Percentiles rank a stretch among this genome's conserved stretches.
Conservation (phyloP, 1,284 basidiomycete genomes). For the Heterobasidion occidentale region DNA sequence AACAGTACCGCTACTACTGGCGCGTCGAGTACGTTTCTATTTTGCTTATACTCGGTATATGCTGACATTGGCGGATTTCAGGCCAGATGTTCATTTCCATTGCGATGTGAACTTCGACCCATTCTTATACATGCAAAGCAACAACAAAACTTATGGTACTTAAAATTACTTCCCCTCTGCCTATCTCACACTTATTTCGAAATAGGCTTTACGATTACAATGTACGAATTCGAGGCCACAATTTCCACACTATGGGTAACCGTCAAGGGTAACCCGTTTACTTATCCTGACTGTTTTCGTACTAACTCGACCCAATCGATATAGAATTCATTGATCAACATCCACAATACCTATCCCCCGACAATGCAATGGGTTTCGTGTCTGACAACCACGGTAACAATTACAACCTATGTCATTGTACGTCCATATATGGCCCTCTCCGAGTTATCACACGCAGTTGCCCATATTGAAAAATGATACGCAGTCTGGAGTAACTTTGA, state of each 20-base stretch:
- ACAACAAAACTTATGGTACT: constrained; percentile 61
- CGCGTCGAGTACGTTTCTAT: constrained; percentile 42
- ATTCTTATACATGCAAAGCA: constrained; percentile 68
- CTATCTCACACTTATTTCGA: background rate
- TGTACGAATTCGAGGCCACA: constrained; percentile 71
- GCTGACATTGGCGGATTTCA: constrained; percentile 12
- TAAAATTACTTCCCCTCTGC: constrained; percentile 3
- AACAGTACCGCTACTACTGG: constrained; percentile 54
- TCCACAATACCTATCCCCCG: constrained; percentile 53
- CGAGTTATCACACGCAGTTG: background rate
- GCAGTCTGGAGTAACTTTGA: constrained; percentile 75
- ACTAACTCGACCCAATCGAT: background rate
- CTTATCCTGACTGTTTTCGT: background rate
- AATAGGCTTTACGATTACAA: constrained; percentile 64
- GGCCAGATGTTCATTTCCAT: constrained; percentile 65
- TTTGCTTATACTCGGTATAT: background rate
- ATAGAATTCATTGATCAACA: constrained; percentile 55
- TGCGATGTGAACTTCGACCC: constrained; percentile 72
- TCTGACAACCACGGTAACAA: constrained; percentile 53
- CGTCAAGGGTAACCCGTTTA: constrained; percentile 33
- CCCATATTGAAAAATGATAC: background rate
- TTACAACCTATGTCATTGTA: constrained; percentile 75
- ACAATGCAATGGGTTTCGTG: constrained; percentile 67
- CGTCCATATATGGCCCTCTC: constrained; percentile 10
- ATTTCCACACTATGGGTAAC: constrained; percentile 69